Percentiles rank a stretch among this genome's conserved stretches.
These are phyloP conservation scores for Osmanthus fragrans DNA, from an alignment of 257 asterid species.

Conservation along the genomic window DNA sequence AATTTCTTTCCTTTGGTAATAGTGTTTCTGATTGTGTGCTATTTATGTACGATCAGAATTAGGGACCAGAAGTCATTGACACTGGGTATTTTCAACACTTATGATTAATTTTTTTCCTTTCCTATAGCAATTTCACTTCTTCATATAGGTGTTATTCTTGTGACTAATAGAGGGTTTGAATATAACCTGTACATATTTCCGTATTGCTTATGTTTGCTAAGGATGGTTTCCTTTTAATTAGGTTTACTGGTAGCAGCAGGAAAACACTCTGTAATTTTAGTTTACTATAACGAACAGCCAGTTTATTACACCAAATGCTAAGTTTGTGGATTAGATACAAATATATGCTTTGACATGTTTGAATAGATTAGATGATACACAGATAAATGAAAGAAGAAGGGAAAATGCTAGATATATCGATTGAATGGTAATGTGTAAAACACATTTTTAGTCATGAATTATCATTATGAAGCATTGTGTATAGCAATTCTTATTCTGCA, in stretches of 20 bases:
- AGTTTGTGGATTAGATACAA: not conserved
- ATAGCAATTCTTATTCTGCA: not conserved
- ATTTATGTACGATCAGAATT: not conserved
- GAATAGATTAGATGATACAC: too few relatives aligned
- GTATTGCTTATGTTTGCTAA: not conserved
- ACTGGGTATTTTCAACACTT: not conserved
- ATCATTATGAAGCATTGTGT: not conserved
- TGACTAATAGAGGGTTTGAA: not conserved
- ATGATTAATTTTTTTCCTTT: not conserved
- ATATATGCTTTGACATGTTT: too few relatives aligned
- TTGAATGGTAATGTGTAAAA: not conserved
- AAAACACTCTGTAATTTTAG: too few relatives aligned
- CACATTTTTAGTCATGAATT: not conserved
- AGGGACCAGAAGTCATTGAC: not conserved
- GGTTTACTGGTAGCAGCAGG: not conserved
- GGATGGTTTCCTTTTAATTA: not conserved
- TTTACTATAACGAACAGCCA: too few relatives aligned
- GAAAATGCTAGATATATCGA: not conserved
- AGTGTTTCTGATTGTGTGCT: not conserved
- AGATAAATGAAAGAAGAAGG: too few relatives aligned
- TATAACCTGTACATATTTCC: not conserved
- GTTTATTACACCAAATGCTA: too few relatives aligned
- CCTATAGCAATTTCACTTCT: not conserved
- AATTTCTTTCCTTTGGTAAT: slow-evolving; percentile 11
- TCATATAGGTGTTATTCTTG: not conserved